phyloP scores from a whole-genome alignment of 176 grass and related monocot genomes.

The Ananas comosus region DNA sequence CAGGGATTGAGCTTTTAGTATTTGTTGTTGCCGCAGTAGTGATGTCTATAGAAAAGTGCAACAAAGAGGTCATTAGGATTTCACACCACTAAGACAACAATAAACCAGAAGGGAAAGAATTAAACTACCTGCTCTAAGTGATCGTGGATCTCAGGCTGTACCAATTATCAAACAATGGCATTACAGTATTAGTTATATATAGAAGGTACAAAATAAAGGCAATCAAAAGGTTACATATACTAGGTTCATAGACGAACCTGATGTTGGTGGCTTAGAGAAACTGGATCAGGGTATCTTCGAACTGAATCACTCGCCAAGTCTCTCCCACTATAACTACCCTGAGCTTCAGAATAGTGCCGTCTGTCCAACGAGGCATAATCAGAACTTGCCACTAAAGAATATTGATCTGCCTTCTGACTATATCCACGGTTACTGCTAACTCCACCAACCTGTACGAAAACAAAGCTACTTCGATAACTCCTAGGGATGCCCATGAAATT shows the following conservation, averaged over 20 bases:
- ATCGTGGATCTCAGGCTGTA: conserved; percentile 48
- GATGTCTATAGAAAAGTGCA: conserved; percentile 37
- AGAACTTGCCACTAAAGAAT: conserved; percentile 25
- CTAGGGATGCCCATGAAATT: not conserved
- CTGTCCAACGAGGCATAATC: conserved; percentile 75
- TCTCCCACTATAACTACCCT: conserved; percentile 60
- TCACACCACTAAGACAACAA: conserved; percentile 5
- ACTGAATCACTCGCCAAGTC: conserved; percentile 66
- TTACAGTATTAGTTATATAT: conserved; percentile 10
- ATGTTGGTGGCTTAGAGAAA: conserved; percentile 43
- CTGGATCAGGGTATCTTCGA: conserved; percentile 81
- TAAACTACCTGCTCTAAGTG: conserved; percentile 42
- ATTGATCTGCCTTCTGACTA: conserved; percentile 57
- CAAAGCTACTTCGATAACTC: not conserved
- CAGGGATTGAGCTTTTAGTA: conserved; percentile 67
- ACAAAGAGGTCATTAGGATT: conserved; percentile 14
- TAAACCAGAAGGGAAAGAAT: not conserved
- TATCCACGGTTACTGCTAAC: conserved; percentile 73
- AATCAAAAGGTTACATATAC: not conserved
- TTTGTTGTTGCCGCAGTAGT: conserved; percentile 67
- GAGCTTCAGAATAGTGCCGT: conserved; percentile 69
- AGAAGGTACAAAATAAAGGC: not conserved
- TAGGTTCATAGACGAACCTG: conserved; percentile 21
- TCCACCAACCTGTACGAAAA: conserved; percentile 49
- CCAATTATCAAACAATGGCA: not conserved